phyloP scores from a whole-genome alignment of 2,329 filamentous ascomycete genomes.

The Trichoderma endophyticum region DNA sequence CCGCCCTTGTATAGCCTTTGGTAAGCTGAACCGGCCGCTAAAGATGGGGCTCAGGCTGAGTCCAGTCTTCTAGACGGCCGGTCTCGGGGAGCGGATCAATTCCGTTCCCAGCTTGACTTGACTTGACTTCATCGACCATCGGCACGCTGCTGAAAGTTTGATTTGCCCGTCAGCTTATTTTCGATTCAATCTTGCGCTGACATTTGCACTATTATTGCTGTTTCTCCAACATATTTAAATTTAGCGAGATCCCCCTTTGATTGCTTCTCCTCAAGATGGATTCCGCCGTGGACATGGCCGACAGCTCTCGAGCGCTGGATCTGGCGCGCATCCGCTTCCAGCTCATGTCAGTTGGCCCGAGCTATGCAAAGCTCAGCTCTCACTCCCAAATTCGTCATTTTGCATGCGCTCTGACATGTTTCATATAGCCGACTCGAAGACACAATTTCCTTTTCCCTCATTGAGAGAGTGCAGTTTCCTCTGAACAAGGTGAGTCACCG shows the following conservation, averaged over 20 bases:
- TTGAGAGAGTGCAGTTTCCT: slow-evolving; percentile 96
- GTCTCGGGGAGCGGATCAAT: slow-evolving; percentile 6
- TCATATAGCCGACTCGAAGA: slow-evolving; percentile 81
- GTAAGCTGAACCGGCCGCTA: slow-evolving; percentile 1
- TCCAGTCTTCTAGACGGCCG: slow-evolving; percentile 3
- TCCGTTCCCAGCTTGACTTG: background rate
- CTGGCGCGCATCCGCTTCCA: slow-evolving; percentile 90
- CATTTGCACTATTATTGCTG: background rate
- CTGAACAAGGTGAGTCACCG: slow-evolving; percentile 57
- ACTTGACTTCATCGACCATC: background rate
- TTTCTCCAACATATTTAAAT: background rate
- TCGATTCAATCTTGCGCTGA: background rate
- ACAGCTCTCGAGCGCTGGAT: slow-evolving; percentile 81
- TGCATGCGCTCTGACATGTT: slow-evolving; percentile 17
- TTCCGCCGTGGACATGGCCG: slow-evolving; percentile 79
- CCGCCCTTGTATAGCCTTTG: background rate
- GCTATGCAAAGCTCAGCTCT: background rate
- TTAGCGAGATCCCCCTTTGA: background rate
- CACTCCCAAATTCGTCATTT: background rate
- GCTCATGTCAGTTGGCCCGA: slow-evolving; percentile 65
- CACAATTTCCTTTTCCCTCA: slow-evolving; percentile 94
- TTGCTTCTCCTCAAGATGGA: slow-evolving; percentile 62
- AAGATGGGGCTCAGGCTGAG: background rate
- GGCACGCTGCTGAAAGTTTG: background rate
- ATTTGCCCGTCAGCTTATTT: slow-evolving; percentile 6